These are phyloP conservation scores for Aspergillus ochraceus DNA, from an alignment of 2,329 filamentous ascomycete species.

Conservation along the genomic window DNA sequence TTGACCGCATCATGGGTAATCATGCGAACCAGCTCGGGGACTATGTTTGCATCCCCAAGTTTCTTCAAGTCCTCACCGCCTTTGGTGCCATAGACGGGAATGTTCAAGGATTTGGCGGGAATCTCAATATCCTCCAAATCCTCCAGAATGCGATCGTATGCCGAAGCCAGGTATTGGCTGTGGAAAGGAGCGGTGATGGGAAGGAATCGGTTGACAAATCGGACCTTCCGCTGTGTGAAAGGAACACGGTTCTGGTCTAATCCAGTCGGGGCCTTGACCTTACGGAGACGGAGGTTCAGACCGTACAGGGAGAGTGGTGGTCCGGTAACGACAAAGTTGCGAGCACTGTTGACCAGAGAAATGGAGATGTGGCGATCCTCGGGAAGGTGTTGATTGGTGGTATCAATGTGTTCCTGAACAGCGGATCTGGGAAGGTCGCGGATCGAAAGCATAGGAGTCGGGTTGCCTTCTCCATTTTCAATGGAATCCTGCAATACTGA, in stretches of 20 bases:
- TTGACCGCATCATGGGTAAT: constrained; percentile 93
- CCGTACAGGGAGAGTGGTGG: constrained; percentile 95
- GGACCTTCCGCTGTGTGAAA: constrained; percentile 91
- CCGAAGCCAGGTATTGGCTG: constrained; percentile 85
- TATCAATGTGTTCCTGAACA: constrained; percentile 94
- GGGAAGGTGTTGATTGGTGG: constrained; percentile 94
- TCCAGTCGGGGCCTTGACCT: constrained; percentile 96
- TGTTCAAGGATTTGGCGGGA: constrained; percentile 69
- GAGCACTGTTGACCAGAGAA: constrained; percentile 92
- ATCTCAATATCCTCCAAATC: constrained; percentile 84
- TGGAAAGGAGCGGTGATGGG: constrained; percentile 98
- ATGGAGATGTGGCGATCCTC: constrained; percentile 90
- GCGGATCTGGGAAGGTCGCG: constrained; percentile 84
- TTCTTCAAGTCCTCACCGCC: constrained; percentile 80
- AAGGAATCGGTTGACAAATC: constrained; percentile 94
- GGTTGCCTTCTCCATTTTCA: constrained; percentile 90
- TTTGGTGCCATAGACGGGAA: constrained; percentile 87
- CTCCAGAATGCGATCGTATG: constrained; percentile 77
- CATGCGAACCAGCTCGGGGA: constrained; percentile 83
- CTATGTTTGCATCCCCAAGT: constrained; percentile 71
- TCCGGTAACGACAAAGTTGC: constrained; percentile 95
- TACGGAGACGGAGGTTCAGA: constrained; percentile 90
- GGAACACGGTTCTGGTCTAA: constrained; percentile 93
- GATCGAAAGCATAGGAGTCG: constrained; percentile 97
- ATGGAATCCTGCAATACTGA: constrained; percentile 88